phyloP scores from a whole-genome alignment of 164 flowering plant genomes.

The Vitis riparia region DNA sequence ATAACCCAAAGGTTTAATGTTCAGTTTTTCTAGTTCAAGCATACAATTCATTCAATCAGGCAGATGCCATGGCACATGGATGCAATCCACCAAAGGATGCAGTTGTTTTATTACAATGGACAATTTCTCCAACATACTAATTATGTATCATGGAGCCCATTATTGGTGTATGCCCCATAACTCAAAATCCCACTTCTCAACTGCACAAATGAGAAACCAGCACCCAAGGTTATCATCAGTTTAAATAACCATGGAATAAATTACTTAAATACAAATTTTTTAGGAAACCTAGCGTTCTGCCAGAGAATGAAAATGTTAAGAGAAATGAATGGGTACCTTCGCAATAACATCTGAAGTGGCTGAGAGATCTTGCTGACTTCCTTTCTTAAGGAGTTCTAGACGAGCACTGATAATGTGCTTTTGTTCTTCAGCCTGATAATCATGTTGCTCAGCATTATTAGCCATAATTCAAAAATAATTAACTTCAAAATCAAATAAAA shows the following conservation, averaged over 20 bases:
- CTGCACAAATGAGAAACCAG: slow-evolving; percentile 23
- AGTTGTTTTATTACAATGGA: too few relatives aligned
- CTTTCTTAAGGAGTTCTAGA: slow-evolving; percentile 41
- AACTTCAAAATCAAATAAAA: neutral
- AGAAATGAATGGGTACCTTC: slow-evolving; percentile 32
- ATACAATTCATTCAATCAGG: too few relatives aligned
- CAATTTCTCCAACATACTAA: too few relatives aligned
- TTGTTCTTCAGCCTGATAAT: slow-evolving; percentile 47
- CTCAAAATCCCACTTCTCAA: slow-evolving; percentile 30
- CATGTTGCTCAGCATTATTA: neutral
- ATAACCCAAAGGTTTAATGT: too few relatives aligned
- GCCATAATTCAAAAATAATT: neutral
- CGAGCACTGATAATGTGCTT: slow-evolving; percentile 33
- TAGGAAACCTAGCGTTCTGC: too few relatives aligned
- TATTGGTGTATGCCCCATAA: slow-evolving; percentile 12
- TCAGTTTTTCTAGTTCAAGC: too few relatives aligned
- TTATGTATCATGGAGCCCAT: neutral
- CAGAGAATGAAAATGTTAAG: neutral
- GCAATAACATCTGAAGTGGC: slow-evolving; percentile 22
- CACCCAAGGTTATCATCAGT: neutral
- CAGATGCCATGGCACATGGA: too few relatives aligned
- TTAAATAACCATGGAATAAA: neutral
- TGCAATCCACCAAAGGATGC: too few relatives aligned
- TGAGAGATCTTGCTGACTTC: slow-evolving; percentile 21
- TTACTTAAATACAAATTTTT: too few relatives aligned